These are phyloP conservation scores for Stygiomarasmius scandens DNA, from an alignment of 1,284 basidiomycete genomes.

Conservation along the genomic window DNA sequence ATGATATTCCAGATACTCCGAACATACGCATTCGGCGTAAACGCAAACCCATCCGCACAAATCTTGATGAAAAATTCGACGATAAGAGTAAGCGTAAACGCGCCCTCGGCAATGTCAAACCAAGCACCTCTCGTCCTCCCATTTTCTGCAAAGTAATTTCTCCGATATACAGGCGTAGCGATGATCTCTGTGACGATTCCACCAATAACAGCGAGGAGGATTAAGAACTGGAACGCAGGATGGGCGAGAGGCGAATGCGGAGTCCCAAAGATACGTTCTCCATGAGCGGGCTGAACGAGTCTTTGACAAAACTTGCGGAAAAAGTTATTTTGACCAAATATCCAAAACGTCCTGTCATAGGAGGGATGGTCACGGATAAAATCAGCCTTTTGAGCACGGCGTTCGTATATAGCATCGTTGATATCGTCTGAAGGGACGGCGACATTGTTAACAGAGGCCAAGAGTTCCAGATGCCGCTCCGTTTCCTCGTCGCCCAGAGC, in stretches of 20 bases:
- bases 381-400: conserved; percentile 81
- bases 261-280: conserved; percentile 82
- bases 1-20: conserved; percentile 92
- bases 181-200: conserved; percentile 86
- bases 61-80: conserved; percentile 91
- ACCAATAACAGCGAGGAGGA: conserved; percentile 81
- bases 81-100: conserved; percentile 78
- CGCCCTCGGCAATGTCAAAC: conserved; percentile 86
- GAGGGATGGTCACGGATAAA: conserved; percentile 90
- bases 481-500: conserved; percentile 60
- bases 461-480: conserved; percentile 70
- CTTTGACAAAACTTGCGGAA: conserved; percentile 84
- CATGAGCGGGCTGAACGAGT: conserved; percentile 81
- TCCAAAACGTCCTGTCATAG: conserved; percentile 90
- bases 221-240: conserved; percentile 74
- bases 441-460: conserved; percentile 63
- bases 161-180: conserved; percentile 87
- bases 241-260: conserved; percentile 70
- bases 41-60: conserved; percentile 89
- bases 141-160: conserved; percentile 66
- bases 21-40: conserved; percentile 94
- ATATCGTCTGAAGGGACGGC: conserved; percentile 50
- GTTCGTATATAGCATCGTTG: conserved; percentile 70
- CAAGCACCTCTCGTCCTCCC: conserved; percentile 74
- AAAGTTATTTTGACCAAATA: conserved; percentile 83